phyloP scores from a whole-genome alignment of 2,329 filamentous ascomycete species.

The Hypoxylon sp. region DNA sequence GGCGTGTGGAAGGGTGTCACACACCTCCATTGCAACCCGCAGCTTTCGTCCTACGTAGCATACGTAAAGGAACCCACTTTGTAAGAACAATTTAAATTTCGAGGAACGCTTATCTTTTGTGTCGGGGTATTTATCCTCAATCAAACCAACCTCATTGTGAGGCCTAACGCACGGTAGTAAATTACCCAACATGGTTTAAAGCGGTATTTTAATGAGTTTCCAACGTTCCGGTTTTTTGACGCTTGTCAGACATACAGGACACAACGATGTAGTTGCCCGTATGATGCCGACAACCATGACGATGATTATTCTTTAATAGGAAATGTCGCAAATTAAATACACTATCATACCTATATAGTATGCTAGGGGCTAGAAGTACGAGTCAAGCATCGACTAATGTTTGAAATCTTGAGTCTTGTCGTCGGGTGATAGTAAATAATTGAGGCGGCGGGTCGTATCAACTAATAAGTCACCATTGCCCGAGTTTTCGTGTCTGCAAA shows the following conservation, averaged over 20 bases:
- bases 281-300: conserved; percentile 7
- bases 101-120: conserved; percentile 53
- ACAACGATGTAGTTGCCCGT: conserved; percentile 32
- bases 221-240: conserved; percentile 39
- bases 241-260: conserved; percentile 43
- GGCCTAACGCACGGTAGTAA: conserved; percentile 49
- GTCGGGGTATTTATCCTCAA: conserved; percentile 54
- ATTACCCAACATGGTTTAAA: conserved; percentile 50
- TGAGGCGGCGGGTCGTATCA: conserved; percentile 49
- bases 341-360: too few relatives aligned
- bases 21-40: conserved; percentile 30
- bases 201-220: conserved; percentile 26
- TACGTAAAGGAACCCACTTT: conserved; percentile 36
- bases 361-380: neutral
- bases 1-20: conserved; percentile 43
- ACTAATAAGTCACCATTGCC: conserved; percentile 48
- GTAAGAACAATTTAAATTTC: conserved; percentile 49
- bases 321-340: conserved; percentile 1
- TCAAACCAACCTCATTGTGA: conserved; percentile 39
- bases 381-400: conserved; percentile 4
- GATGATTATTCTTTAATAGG: neutral
- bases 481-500: conserved; percentile 44
- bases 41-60: conserved; percentile 33
- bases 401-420: conserved; percentile 11
- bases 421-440: conserved; percentile 25